These are phyloP conservation scores for Talaromyces nanjingensis DNA, from an alignment of 495 filamentous ascomycete species.

Conservation along the genomic window DNA sequence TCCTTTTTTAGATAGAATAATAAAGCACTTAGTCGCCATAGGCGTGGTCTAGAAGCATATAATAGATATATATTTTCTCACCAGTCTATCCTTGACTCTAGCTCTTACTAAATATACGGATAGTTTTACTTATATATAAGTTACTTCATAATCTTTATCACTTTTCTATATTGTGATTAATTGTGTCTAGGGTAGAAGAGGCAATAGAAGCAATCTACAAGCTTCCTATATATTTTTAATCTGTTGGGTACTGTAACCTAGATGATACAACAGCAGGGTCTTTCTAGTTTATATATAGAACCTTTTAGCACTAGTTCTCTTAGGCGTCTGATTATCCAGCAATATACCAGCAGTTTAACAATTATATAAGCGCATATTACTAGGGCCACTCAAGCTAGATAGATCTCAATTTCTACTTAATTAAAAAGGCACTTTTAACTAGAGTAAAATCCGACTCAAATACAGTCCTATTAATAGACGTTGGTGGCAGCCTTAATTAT, in stretches of 20 bases:
- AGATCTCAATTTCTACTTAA: conserved; percentile 42
- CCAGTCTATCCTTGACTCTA: conserved; percentile 37
- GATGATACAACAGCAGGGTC: conserved; percentile 14
- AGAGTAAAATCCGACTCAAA: conserved; percentile 12
- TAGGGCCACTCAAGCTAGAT: conserved; percentile 46
- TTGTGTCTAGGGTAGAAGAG: conserved; percentile 9
- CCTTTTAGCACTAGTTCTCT: conserved; percentile 10
- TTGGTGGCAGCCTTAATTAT: conserved; percentile 46
- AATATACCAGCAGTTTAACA: conserved; percentile 35
- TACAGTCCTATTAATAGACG: conserved; percentile 41
- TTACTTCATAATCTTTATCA: not conserved
- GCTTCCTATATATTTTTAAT: conserved; percentile 16
- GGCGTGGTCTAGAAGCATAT: conserved; percentile 38
- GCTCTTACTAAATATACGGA: conserved; percentile 26
- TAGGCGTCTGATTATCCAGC: not conserved
- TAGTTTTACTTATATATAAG: conserved; percentile 25
- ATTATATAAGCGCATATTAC: conserved; percentile 44
- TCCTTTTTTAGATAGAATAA: conserved; percentile 18
- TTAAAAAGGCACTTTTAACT: conserved; percentile 25
- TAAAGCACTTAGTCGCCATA: conserved; percentile 46
- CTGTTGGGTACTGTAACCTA: conserved; percentile 14
- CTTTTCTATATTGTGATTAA: conserved; percentile 3
- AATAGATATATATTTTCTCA: conserved; percentile 35
- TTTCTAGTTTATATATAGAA: conserved; percentile 9
- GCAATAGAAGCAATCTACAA: conserved; percentile 3